A percentile compares a stretch with the other conserved stretches of the same genome.
Conservation (phyloP, 1,284 basidiomycete genomes). For the Heterobasidion annosum region DNA sequence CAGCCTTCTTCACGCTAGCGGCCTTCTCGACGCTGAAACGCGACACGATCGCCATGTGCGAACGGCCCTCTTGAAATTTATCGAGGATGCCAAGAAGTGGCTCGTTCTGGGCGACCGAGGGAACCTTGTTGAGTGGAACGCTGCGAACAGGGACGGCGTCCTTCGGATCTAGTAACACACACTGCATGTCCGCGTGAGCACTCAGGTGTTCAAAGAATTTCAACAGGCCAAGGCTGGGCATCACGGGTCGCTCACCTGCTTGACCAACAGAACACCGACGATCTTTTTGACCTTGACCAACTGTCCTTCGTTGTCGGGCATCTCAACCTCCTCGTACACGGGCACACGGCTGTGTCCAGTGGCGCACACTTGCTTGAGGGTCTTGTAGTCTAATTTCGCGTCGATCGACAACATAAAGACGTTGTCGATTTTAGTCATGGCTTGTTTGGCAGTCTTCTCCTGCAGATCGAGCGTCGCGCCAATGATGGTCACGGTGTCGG, state of each 20-base stretch:
- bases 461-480: constrained; percentile 69
- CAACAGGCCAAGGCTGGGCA: background rate
- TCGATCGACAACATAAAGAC: constrained; percentile 82
- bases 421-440: constrained; percentile 76
- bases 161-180: constrained; percentile 84
- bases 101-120: constrained; percentile 80
- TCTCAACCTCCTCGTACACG: constrained; percentile 66
- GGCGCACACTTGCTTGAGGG: constrained; percentile 63
- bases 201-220: too few species aligned
- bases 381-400: constrained; percentile 71
- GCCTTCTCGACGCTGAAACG: constrained; percentile 41
- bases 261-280: constrained; percentile 74
- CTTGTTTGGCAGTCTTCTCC: constrained; percentile 50
- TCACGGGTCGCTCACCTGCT: constrained; percentile 32
- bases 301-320: constrained; percentile 29
- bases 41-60: constrained; percentile 87
- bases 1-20: constrained; percentile 57
- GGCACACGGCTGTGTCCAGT: constrained; percentile 77
- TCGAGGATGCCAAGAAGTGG: constrained; percentile 83
- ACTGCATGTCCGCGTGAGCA: constrained; percentile 20
- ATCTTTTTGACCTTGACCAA: constrained; percentile 63
- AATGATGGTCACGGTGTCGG: constrained; percentile 70
- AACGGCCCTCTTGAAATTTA: constrained; percentile 85
- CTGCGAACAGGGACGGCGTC: constrained; percentile 73
- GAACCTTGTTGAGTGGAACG: constrained; percentile 79